phyloP scores from a whole-genome alignment of 176 grass and related monocot genomes.

The Oryza officinalis region DNA sequence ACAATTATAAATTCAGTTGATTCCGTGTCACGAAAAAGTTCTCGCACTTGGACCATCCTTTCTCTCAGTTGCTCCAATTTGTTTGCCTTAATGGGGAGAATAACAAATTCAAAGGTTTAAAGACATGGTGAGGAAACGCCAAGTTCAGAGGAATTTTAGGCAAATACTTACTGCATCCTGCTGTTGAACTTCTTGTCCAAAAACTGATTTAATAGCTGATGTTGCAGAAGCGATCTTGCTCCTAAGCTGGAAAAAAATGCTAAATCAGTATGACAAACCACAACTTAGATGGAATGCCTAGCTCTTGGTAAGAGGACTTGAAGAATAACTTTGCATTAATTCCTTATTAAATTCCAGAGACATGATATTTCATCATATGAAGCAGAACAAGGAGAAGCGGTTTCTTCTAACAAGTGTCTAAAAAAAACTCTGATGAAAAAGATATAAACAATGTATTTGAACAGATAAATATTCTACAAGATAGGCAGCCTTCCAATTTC shows the following conservation, averaged over 20 bases:
- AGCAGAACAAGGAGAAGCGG: background rate
- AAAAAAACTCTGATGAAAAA: slow-evolving; percentile 2
- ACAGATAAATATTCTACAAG: background rate
- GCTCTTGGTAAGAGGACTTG: background rate
- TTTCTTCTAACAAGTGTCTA: background rate
- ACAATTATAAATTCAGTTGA: slow-evolving; percentile 97
- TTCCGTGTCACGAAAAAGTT: slow-evolving; percentile 83
- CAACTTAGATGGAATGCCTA: background rate
- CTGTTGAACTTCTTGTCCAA: slow-evolving; percentile 79
- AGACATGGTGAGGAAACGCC: slow-evolving; percentile 26
- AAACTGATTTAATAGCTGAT: slow-evolving; percentile 97
- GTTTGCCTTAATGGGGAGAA: slow-evolving; percentile 51
- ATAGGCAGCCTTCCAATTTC: background rate
- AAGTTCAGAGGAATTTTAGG: slow-evolving; percentile 2
- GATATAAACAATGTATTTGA: background rate
- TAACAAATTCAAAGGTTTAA: slow-evolving; percentile 10
- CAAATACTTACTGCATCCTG: slow-evolving; percentile 71
- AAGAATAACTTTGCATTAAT: background rate
- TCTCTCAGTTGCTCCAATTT: slow-evolving; percentile 92
- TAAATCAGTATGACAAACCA: background rate
- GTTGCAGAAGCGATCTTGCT: slow-evolving; percentile 87
- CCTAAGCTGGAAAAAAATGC: slow-evolving; percentile 54
- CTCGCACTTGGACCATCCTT: slow-evolving; percentile 87
- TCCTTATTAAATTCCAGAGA: background rate
- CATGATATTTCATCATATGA: background rate